These are phyloP conservation scores for Senna tora DNA, from an alignment of 306 rosid genomes.

Conservation along the genomic window DNA sequence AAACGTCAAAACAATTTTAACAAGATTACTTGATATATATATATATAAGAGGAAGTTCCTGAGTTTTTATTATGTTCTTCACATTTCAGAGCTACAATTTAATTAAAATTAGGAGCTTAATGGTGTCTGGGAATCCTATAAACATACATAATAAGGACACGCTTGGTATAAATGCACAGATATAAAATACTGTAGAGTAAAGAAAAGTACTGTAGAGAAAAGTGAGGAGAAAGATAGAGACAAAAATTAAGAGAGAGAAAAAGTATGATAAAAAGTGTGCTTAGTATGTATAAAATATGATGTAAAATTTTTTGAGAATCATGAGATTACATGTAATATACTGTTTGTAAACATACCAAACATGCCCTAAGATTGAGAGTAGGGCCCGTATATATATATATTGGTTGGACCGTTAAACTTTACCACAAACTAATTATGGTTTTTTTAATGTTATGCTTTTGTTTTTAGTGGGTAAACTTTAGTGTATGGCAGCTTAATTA, in stretches of 20 bases:
- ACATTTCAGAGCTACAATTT: not conserved
- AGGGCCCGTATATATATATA: not conserved
- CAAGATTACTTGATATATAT: not conserved
- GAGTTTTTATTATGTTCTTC: not conserved
- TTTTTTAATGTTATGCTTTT: not conserved
- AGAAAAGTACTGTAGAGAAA: too few relatives aligned
- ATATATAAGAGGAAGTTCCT: not conserved
- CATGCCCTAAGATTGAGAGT: not conserved
- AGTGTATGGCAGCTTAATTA: constrained; percentile 23
- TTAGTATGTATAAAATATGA: too few relatives aligned
- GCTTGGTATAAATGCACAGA: too few relatives aligned
- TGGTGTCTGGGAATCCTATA: not conserved
- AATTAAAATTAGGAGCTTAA: not conserved
- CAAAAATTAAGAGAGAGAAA: too few relatives aligned
- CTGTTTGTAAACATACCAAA: too few relatives aligned
- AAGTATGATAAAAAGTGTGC: too few relatives aligned
- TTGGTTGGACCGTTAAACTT: constrained; percentile 1
- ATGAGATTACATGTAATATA: too few relatives aligned
- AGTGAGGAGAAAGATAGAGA: too few relatives aligned
- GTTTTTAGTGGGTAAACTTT: constrained; percentile 11
- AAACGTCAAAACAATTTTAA: not conserved
- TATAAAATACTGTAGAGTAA: too few relatives aligned
- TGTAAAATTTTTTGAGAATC: too few relatives aligned
- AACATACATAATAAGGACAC: not conserved
- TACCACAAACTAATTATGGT: not conserved